A percentile compares a stretch with the other conserved stretches of the same genome.
phyloP scores from a whole-genome alignment of 2,329 filamentous ascomycete species.

The Colletotrichum cordylinicola region DNA sequence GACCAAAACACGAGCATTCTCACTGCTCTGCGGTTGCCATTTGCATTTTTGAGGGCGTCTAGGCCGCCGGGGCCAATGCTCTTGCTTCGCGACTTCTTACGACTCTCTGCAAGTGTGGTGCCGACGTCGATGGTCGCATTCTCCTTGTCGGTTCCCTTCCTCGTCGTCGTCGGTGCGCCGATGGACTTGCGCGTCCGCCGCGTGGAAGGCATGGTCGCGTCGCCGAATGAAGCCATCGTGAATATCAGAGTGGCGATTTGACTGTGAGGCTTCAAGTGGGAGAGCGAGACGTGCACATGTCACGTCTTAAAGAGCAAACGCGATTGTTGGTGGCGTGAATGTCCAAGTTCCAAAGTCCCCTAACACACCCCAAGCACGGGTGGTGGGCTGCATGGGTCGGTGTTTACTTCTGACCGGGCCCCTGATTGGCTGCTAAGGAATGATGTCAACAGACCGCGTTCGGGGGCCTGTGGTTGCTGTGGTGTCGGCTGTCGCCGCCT shows the following conservation, averaged over 20 bases:
- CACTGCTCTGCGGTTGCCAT: conserved; percentile 83
- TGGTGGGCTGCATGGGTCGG: conserved; percentile 14
- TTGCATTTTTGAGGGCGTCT: conserved; percentile 77
- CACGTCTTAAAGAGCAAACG: conserved; percentile 20
- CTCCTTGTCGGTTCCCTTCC: conserved; percentile 68
- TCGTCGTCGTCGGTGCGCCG: conserved; percentile 37
- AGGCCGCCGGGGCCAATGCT: conserved; percentile 93
- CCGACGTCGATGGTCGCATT: conserved; percentile 75
- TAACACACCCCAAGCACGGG: conserved; percentile 15
- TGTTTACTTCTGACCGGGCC: conserved; percentile 15
- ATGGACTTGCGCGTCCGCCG: conserved; percentile 75
- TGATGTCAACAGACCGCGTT: conserved; percentile 18
- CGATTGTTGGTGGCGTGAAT: conserved; percentile 21
- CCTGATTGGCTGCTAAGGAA: background rate
- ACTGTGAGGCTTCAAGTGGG: background rate
- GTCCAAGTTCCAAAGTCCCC: conserved; percentile 23
- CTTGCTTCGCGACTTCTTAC: conserved; percentile 86
- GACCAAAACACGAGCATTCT: conserved; percentile 26
- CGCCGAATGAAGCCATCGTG: conserved; percentile 45
- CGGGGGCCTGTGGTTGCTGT: conserved; percentile 12
- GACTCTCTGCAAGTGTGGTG: conserved; percentile 55
- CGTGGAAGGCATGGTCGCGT: conserved; percentile 59
- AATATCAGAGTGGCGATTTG: background rate
- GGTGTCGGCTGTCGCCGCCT: background rate
- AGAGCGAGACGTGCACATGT: conserved; percentile 2